phyloP scores from a whole-genome alignment of 257 asterid species.

The Asclepias syriaca region DNA sequence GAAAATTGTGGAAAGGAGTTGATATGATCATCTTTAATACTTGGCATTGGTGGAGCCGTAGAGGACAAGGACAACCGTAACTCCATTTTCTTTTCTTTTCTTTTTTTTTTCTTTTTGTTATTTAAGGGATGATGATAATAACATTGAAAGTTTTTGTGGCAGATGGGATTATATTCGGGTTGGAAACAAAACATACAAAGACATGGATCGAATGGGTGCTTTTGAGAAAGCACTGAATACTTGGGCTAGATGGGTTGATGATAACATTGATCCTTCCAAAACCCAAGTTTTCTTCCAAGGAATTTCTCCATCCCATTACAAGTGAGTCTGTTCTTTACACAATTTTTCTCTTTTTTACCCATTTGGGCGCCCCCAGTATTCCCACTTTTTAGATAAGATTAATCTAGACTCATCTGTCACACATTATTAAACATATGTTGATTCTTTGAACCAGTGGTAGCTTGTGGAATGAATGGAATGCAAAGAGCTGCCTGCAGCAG shows the following conservation, averaged over 20 bases:
- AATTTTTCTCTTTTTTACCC: too few relatives aligned
- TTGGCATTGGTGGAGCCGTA: conserved; percentile 36
- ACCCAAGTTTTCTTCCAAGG: conserved; percentile 81
- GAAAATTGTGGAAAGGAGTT: conserved; percentile 26
- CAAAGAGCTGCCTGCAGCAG: conserved; percentile 48
- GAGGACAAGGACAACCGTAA: conserved; percentile 29
- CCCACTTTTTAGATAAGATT: too few relatives aligned
- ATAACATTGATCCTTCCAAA: conserved; percentile 58
- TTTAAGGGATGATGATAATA: not conserved
- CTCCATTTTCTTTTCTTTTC: not conserved
- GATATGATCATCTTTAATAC: conserved; percentile 29
- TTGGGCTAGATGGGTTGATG: conserved; percentile 85
- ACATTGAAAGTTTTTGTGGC: not conserved
- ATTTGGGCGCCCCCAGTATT: too few relatives aligned
- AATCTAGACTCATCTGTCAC: too few relatives aligned
- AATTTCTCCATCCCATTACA: conserved; percentile 94
- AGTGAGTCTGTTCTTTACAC: conserved; percentile 11
- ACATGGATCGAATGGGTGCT: conserved; percentile 76
- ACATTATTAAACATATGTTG: too few relatives aligned
- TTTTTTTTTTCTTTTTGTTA: not conserved
- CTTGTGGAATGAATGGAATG: conserved; percentile 58
- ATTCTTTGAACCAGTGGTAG: conserved; percentile 25
- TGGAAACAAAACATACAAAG: conserved; percentile 52
- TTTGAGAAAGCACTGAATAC: conserved; percentile 69
- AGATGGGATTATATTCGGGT: conserved; percentile 67